phyloP scores from a whole-genome alignment of 768 basidiomycete genomes.

The Phylloporus arenicola region DNA sequence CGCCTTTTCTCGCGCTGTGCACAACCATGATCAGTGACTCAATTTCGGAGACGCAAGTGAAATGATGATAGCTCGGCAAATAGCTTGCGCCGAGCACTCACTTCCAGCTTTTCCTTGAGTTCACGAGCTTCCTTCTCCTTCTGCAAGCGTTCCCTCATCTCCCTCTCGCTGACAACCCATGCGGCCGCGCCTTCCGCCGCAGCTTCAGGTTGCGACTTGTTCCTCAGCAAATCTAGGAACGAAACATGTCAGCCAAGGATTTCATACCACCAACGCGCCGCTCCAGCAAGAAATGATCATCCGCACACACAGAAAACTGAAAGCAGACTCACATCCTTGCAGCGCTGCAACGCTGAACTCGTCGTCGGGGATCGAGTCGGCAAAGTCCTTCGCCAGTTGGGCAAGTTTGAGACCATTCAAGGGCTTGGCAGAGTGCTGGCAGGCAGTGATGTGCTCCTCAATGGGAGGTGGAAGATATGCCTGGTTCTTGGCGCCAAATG shows the following conservation, averaged over 20 bases:
- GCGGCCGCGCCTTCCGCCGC: constrained; percentile 60
- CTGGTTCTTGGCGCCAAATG: constrained; percentile 51
- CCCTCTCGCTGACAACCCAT: constrained; percentile 75
- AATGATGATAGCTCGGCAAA: constrained; percentile 16
- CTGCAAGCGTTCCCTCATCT: constrained; percentile 67
- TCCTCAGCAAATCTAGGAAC: constrained; percentile 64
- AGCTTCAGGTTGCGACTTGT: constrained; percentile 76
- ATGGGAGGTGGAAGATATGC: constrained; percentile 62
- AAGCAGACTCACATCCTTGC: constrained; percentile 71
- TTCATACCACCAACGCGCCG: constrained; percentile 19
- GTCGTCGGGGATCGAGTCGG: constrained; percentile 75
- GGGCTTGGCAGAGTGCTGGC: constrained; percentile 59
- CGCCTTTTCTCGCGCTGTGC: constrained; percentile 41
- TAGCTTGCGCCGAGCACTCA: constrained; percentile 34
- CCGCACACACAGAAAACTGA: constrained; percentile 10
- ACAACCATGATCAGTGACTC: constrained; percentile 9
- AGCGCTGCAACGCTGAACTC: constrained; percentile 87
- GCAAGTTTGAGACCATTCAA: constrained; percentile 61
- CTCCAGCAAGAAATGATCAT: constrained; percentile 14
- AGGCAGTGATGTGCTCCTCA: constrained; percentile 52
- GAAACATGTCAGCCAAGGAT: constrained; percentile 23
- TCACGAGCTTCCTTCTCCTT: constrained; percentile 71
- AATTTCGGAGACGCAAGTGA: constrained; percentile 1
- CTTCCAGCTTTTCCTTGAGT: constrained; percentile 59
- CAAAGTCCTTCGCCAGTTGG: constrained; percentile 70